A percentile compares a stretch with the other conserved stretches of the same genome.
Conservation (phyloP, 495 filamentous ascomycete genomes). For the Aspergillus funiculosus region DNA sequence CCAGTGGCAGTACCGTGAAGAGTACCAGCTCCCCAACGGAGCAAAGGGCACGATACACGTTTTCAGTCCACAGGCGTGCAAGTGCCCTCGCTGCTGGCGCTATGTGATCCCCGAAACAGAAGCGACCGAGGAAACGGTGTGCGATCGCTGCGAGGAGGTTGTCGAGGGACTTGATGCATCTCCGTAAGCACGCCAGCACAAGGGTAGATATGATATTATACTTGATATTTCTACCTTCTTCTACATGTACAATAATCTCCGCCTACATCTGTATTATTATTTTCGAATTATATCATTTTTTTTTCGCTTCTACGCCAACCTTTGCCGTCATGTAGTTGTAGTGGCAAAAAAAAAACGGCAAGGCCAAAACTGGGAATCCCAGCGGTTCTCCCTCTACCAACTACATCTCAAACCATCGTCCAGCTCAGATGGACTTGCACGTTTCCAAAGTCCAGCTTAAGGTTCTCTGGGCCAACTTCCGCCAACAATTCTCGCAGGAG, state of each 20-base stretch:
- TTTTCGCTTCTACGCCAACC: background rate
- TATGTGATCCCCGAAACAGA: constrained; percentile 50
- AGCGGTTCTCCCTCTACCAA: too few relatives aligned
- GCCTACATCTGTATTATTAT: constrained; percentile 6
- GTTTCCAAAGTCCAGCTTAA: background rate
- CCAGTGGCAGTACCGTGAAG: constrained; percentile 51
- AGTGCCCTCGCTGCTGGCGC: constrained; percentile 87
- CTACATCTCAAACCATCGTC: too few relatives aligned
- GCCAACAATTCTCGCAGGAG: background rate
- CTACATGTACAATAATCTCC: constrained; percentile 6
- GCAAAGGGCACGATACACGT: constrained; percentile 52
- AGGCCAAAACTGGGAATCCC: too few relatives aligned
- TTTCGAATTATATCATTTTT: background rate
- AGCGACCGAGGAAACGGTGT: constrained; percentile 55
- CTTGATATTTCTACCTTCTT: background rate
- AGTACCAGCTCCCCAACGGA: constrained; percentile 47
- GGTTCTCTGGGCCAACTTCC: constrained; percentile 1
- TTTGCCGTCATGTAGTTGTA: constrained; percentile 16
- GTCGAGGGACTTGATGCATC: constrained; percentile 39
- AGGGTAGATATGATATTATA: background rate
- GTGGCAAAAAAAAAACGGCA: constrained; percentile 9
- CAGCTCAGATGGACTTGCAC: background rate
- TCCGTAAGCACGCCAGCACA: constrained; percentile 1
- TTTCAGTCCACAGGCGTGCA: constrained; percentile 57
- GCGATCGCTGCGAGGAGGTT: constrained; percentile 67